These are phyloP conservation scores for Fusarium keratoplasticum DNA, from an alignment of 2,329 filamentous ascomycete species.

Conservation along the genomic window DNA sequence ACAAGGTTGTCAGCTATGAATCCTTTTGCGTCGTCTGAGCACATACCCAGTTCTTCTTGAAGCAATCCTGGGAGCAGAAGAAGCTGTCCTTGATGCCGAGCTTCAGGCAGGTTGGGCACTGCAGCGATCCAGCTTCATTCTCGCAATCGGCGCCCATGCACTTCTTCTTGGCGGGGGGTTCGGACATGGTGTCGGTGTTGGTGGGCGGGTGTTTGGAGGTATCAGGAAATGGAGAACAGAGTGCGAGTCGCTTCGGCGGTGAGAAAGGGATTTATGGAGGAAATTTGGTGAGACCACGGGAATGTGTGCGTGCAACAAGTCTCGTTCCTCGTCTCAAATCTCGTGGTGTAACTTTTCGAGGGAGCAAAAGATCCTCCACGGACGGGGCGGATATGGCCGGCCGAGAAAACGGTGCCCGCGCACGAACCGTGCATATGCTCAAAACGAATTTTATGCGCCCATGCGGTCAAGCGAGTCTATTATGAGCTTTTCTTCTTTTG, in stretches of 20 bases:
- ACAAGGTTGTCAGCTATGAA: slow-evolving; percentile 20
- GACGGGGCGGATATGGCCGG: slow-evolving; percentile 22
- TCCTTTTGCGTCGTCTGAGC: slow-evolving; percentile 33
- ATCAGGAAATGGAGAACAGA: background rate
- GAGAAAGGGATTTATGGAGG: background rate
- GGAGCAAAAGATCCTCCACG: slow-evolving; percentile 35
- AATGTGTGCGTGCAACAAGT: background rate
- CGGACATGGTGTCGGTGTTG: slow-evolving; percentile 56
- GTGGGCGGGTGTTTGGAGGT: background rate
- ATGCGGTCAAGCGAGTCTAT: background rate
- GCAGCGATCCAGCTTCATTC: slow-evolving; percentile 86
- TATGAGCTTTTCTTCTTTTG: background rate
- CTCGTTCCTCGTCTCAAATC: background rate
- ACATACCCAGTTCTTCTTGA: slow-evolving; percentile 97
- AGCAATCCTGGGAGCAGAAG: slow-evolving; percentile 99
- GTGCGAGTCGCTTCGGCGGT: background rate
- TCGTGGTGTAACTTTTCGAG: slow-evolving; percentile 39
- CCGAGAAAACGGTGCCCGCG: slow-evolving; percentile 26
- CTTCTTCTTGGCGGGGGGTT: slow-evolving; percentile 69
- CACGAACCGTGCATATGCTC: slow-evolving; percentile 24
- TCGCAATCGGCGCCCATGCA: slow-evolving; percentile 87
- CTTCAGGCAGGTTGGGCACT: slow-evolving; percentile 96
- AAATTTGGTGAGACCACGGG: background rate
- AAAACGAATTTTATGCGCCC: background rate
- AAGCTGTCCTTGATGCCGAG: slow-evolving; percentile 87